phyloP scores from a whole-genome alignment of 768 basidiomycete genomes.

The Termitomyces titanicus region DNA sequence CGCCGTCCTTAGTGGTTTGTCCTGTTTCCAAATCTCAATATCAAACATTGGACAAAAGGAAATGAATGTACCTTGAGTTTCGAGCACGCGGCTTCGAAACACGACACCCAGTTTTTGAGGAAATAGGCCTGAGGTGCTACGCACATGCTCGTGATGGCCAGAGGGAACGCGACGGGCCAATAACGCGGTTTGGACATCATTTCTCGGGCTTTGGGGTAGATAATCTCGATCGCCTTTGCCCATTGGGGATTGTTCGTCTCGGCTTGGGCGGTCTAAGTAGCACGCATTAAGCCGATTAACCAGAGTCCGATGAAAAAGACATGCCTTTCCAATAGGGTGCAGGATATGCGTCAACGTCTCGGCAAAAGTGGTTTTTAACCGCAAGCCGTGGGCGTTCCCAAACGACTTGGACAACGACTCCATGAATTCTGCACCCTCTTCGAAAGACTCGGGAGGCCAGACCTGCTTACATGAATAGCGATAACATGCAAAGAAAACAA shows the following conservation, averaged over 20 bases:
- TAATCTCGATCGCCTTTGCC: slow-evolving; percentile 86
- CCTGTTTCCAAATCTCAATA: slow-evolving; percentile 51
- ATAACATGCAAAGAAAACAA: neutral
- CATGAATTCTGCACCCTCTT: slow-evolving; percentile 90
- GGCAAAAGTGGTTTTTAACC: slow-evolving; percentile 81
- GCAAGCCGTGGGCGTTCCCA: slow-evolving; percentile 76
- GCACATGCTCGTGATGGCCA: slow-evolving; percentile 80
- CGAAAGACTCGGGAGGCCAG: slow-evolving; percentile 91
- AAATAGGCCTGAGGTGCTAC: slow-evolving; percentile 87
- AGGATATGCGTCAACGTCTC: slow-evolving; percentile 74
- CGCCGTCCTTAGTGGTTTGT: slow-evolving; percentile 64
- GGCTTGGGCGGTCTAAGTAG: slow-evolving; percentile 78
- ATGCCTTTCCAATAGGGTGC: slow-evolving; percentile 86
- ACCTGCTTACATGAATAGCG: slow-evolving; percentile 47
- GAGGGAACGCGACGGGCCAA: slow-evolving; percentile 83
- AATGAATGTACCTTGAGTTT: slow-evolving; percentile 69
- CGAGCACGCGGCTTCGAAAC: slow-evolving; percentile 66
- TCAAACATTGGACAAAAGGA: slow-evolving; percentile 1
- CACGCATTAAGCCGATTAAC: slow-evolving; percentile 1
- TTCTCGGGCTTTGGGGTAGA: slow-evolving; percentile 77
- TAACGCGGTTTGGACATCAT: slow-evolving; percentile 89
- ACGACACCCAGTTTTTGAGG: slow-evolving; percentile 73
- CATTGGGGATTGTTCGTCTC: slow-evolving; percentile 95
- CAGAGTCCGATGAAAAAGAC: neutral
- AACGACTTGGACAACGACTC: slow-evolving; percentile 81